Evolutionary conservation across 441 rosid genomes (phyloP), one percentile per base, ranked within the genome.

Genomic region (Manihot esculenta): DNA sequence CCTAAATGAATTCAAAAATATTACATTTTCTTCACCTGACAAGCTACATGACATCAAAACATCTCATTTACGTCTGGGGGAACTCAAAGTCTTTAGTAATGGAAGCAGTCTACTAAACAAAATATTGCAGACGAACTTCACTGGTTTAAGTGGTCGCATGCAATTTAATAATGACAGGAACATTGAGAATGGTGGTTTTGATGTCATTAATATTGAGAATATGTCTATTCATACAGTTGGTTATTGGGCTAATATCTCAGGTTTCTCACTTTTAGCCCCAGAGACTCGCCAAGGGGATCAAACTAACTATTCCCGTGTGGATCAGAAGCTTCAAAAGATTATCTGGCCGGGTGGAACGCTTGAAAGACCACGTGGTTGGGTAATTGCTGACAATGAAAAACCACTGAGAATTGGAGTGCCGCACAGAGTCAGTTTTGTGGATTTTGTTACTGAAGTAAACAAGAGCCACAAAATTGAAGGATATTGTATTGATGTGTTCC

Each of bases 271-370:
- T 78, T 66, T 76, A 60, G 82, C 87, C 9, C 87, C 90, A 8
- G 83, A 86, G 72, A 23, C 70, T 64, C 79, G 70, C 64, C 72
- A 44, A 74, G 72, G 68, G 24, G 63, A 76, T 55, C 72, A 79
- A 51, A 41, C 54, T 35, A 61, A 42, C 54, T 48, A 70, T 27
- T 79, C 85, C 50, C 73, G 26, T n/a, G 30, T 8, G 49, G 79
- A 83, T 50, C 87, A 83, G 82, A 76, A 84, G 72, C 92, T 94
- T 76, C 72, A 30, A 45, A 62, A 45, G 48, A 82, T 94, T 69
- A 86, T 85, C n/a, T 94, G 97, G 97, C 97, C 99, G 47, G 88
- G 99, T 72, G 95, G 92, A 72, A 80, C 80, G 50, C 74, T 68
- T 15, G 80, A 83, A 74, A 84, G 10, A 63, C 99, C 97, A 9